These are phyloP conservation scores for Petasospora fabianii DNA, from an alignment of 1,139 yeast genomes.

Conservation along the genomic window DNA sequence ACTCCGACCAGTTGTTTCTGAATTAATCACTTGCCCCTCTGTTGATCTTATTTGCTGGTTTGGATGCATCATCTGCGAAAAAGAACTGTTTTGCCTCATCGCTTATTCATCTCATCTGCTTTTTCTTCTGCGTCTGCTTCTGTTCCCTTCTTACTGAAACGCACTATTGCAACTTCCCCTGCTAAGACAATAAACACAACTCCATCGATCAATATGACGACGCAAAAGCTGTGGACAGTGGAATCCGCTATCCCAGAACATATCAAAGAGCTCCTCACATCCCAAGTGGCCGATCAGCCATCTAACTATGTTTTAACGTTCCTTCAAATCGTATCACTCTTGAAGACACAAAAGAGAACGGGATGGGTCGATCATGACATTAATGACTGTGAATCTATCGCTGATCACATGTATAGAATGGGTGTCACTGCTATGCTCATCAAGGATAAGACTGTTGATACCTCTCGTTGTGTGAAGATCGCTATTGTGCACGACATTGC, in stretches of 20 bases:
- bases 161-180: background rate
- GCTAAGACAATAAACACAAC: constrained; percentile 1
- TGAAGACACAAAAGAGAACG: constrained; percentile 82
- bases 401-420: constrained; percentile 98
- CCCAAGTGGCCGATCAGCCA: constrained; percentile 22
- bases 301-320: constrained; percentile 60
- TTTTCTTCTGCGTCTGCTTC: background rate
- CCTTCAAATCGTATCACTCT: constrained; percentile 67
- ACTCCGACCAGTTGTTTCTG: no score
- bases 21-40: no score
- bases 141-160: no score
- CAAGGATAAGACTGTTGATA: constrained; percentile 44
- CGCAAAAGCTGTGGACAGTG: constrained; percentile 50
- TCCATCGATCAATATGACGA: constrained; percentile 10
- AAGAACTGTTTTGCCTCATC: no score
- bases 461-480: constrained; percentile 71
- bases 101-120: background rate
- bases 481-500: constrained; percentile 94
- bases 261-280: constrained; percentile 39
- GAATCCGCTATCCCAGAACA: constrained; percentile 53
- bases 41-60: no score
- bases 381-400: constrained; percentile 63
- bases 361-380: constrained; percentile 89
- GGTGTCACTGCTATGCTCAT: constrained; percentile 75
- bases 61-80: no score